phyloP scores from a whole-genome alignment of 2,329 filamentous ascomycete species.

The Exophiala viscosa region DNA sequence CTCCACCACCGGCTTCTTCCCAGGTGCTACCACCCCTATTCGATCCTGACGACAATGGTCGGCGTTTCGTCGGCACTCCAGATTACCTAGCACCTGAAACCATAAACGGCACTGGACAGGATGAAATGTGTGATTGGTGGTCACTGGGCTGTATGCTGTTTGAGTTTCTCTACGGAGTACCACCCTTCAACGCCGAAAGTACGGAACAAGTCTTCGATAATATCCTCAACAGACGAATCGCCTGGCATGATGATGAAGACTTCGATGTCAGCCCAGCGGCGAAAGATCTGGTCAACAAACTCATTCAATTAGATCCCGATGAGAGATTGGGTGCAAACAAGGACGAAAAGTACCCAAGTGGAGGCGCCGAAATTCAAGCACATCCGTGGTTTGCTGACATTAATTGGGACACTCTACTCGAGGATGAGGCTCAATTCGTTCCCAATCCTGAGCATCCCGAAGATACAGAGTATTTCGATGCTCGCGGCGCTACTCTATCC shows the following conservation, averaged over 20 bases:
- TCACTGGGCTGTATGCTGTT: conserved; percentile 98
- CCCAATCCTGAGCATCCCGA: conserved; percentile 90
- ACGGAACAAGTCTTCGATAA: conserved; percentile 97
- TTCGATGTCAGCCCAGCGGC: conserved; percentile 75
- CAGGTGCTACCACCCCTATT: conserved; percentile 89
- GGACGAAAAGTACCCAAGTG: conserved; percentile 74
- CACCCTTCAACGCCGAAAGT: conserved; percentile 85
- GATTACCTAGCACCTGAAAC: conserved; percentile 97
- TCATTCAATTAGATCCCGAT: conserved; percentile 79
- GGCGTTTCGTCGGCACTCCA: conserved; percentile 91
- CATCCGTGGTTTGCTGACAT: conserved; percentile 86
- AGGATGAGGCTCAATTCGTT: conserved; percentile 94
- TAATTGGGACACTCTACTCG: conserved; percentile 85
- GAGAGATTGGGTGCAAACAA: conserved; percentile 81
- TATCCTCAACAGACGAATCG: conserved; percentile 81
- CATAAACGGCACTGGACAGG: conserved; percentile 89
- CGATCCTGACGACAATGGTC: conserved; percentile 87
- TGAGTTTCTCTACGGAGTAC: conserved; percentile 88
- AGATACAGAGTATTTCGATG: conserved; percentile 96
- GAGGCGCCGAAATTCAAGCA: conserved; percentile 83
- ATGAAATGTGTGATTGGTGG: conserved; percentile 99
- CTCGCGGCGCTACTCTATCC: conserved; percentile 84
- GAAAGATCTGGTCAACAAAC: conserved; percentile 87
- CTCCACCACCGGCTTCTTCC: conserved; percentile 45
- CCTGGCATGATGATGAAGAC: conserved; percentile 85